Base-by-base conservation (phyloP, 1,284 basidiomycete species). In the Marasmius fiardii region DNA sequence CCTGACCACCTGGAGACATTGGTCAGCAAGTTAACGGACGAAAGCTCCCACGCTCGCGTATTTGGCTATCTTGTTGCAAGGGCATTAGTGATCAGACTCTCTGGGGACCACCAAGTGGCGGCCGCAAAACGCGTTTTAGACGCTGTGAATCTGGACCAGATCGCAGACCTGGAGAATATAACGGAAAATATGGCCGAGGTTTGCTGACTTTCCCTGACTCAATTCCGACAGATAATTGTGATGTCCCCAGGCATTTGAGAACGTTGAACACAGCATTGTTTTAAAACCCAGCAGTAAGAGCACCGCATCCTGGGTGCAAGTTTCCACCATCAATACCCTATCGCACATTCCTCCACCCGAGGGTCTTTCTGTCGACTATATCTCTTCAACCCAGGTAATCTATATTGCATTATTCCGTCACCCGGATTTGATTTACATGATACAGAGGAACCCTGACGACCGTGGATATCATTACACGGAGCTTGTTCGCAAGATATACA, bases 401-500 rank as follows among this genome's bases (percentile, higher is more conserved):
- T 65, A n/a, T 26, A 20, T 41, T 11, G 1, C 4, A 21, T 31
- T 50, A 21, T 28, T 24, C 12, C 5, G 24, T 23, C 14, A 20
- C 18, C 6, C 24, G 6, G 18, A 21, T 49, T 20, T 18, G 43
- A 26, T 33, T 24, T 26, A 57, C 33, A 21, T 39, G 24, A 56
- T 11, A 33, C 45, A 39, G 26, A 26, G 5, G 43, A 68, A 64
- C 61, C 21, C 53, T 4, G 70, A 72, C 55, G 58, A 67, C 3
- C 61, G 67, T 34, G 73, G 67, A 34, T 63, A 70, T 43, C 72
- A 67, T 24, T 91, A 86, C 58, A 73, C 86, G 18, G 65, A 69
- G 21, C 71, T 90, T 48, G 75, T 82, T 68, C 81, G 85, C 37
- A 67, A 70, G 4, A 67, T 91, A 1, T 95, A 95, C 67, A 68